Percentiles rank a stretch among this genome's conserved stretches.
These are phyloP conservation scores for Xylaria flabelliformis DNA, from an alignment of 495 filamentous ascomycete genomes.

Conservation along the genomic window DNA sequence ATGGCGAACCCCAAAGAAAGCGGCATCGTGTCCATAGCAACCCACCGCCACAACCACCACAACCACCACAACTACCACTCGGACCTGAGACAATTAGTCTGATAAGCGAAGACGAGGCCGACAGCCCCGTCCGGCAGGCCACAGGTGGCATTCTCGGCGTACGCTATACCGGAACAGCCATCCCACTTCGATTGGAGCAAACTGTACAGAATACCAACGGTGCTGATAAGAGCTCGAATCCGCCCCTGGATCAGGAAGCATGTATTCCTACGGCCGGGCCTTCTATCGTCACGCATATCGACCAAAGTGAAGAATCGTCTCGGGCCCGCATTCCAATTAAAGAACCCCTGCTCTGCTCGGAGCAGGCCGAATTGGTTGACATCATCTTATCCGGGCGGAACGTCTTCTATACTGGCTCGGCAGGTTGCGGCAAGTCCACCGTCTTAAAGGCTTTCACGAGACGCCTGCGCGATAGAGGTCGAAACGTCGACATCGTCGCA, in stretches of 20 bases:
- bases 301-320: background rate
- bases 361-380: constrained; percentile 56
- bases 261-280: background rate
- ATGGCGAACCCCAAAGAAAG: constrained; percentile 16
- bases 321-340: background rate
- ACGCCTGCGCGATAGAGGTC: constrained; percentile 41
- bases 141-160: background rate
- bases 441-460: constrained; percentile 57
- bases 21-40: constrained; percentile 8
- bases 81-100: constrained; percentile 11
- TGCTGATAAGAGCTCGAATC: background rate
- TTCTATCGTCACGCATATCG: background rate
- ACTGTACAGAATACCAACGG: background rate
- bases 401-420: constrained; percentile 68
- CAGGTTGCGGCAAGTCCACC: constrained; percentile 66
- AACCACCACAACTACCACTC: no score
- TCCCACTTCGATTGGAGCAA: background rate
- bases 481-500: constrained; percentile 57
- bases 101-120: constrained; percentile 9
- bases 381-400: constrained; percentile 57
- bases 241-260: background rate
- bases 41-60: background rate
- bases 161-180: background rate
- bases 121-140: background rate
- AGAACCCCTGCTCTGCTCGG: constrained; percentile 40